Base-by-base conservation (phyloP, 352 stramenopile genomes). In the Globisporangium megalacanthum region DNA sequence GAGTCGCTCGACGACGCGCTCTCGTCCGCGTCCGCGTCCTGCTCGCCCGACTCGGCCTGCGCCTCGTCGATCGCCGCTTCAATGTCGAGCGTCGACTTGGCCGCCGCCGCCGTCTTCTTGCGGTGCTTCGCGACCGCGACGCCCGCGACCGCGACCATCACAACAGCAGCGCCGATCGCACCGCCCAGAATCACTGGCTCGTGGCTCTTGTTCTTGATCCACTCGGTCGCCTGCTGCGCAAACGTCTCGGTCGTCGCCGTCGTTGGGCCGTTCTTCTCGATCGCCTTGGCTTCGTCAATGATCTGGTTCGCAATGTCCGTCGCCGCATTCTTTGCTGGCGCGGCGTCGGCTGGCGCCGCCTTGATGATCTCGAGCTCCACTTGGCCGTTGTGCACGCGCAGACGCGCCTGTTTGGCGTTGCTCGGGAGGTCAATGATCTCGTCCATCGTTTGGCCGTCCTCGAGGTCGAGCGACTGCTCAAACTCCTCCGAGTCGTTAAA, bases 301-400 rank as follows among this genome's bases (percentile, higher is more conserved):
- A 42, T n/a, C 41, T 51, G 31, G 37, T 45, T 39, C 19, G 44
- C 14, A n/a, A 56, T n/a, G 37, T 70, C 44, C 60, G 61, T 60
- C 45, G 60, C 62, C 2, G 29, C 50, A 25, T 68, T 41, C 49
- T 73, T 52, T 8, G 46, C 31, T 2, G 19, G 22, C 25, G 65
- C 48, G 49, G 65, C 57, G 45, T 65, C 36, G 14, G 49, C 51
- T 2, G 58, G 33, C 41, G 52, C 53, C 17, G 52, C 62, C 53
- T 81, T 79, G 60, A 79, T 73, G 52, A 85, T 79, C 42, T 85
- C 73, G 44, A 85, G 36, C 52, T 85, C 64, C 36, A 83, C 69
- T 41, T 79, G 64, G 45, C 70, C 75, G 44, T 73, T 65, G 61
- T 77, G 68, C 44, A 85, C 62, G 10, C 72, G 75, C 39, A 85